Percentiles rank a stretch among this genome's conserved stretches.
Conservation (phyloP, 1,139 yeast species). For the Yamadazyma kanchanaburiensis region DNA sequence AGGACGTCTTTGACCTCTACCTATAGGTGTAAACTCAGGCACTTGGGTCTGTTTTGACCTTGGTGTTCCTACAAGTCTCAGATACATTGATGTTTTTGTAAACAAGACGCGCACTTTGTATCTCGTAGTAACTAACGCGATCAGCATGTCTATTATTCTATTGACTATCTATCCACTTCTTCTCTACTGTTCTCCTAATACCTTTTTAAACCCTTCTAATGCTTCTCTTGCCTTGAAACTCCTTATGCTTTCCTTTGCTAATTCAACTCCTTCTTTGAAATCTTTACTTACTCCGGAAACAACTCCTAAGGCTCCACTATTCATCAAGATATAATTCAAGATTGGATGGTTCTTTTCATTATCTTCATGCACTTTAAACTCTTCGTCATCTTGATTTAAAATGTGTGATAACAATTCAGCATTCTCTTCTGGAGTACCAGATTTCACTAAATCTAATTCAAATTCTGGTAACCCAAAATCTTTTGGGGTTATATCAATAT, state of each 20-base stretch:
- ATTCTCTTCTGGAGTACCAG: conserved; percentile 86
- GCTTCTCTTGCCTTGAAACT: conserved; percentile 66
- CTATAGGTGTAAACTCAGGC: conserved; percentile 46
- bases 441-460: conserved; percentile 59
- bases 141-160: too few relatives aligned
- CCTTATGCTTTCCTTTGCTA: conserved; percentile 66
- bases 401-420: conserved; percentile 62
- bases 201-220: conserved; percentile 55
- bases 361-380: conserved; percentile 28
- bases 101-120: too few relatives aligned
- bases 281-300: conserved; percentile 63
- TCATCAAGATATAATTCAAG: conserved; percentile 82
- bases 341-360: conserved; percentile 52
- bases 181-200: too few relatives aligned
- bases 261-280: conserved; percentile 74
- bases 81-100: too few relatives aligned
- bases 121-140: too few relatives aligned
- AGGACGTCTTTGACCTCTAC: conserved; percentile 15
- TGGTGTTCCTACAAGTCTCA: conserved; percentile 27
- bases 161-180: too few relatives aligned
- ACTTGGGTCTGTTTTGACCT: conserved; percentile 7
- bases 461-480: conserved; percentile 85
- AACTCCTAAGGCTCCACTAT: conserved; percentile 82
- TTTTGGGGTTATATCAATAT: conserved; percentile 47
- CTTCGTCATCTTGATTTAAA: conserved; percentile 48